Conservation (phyloP, 2,329 filamentous ascomycete genomes). For the Epichloe hybrida region DNA sequence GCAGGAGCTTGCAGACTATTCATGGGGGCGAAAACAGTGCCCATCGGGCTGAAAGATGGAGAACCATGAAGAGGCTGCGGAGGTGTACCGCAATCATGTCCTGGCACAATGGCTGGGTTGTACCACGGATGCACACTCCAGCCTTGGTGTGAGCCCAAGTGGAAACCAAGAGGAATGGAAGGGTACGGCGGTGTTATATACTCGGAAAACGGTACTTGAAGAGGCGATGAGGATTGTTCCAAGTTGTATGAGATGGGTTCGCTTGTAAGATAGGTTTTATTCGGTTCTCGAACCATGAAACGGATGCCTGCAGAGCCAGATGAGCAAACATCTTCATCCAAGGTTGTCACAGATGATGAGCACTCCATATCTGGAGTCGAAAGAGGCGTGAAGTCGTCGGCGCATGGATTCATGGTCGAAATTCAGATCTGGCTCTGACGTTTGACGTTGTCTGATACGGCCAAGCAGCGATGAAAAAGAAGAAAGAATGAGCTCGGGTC, state of each 20-base stretch:
- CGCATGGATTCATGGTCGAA: conserved; percentile 5
- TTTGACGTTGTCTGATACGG: neutral
- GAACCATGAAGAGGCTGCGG: neutral
- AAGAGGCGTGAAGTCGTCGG: conserved; percentile 3
- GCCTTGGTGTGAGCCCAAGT: neutral
- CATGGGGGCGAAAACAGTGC: neutral
- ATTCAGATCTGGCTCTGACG: neutral
- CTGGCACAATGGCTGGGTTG: conserved; percentile 3
- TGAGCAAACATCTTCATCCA: neutral
- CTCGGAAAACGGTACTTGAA: neutral
- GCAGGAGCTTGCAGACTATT: neutral
- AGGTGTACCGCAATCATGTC: conserved; percentile 3
- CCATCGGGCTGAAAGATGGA: neutral
- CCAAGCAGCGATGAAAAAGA: neutral
- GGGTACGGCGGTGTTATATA: neutral
- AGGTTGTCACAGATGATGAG: neutral
- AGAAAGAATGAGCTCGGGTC: neutral
- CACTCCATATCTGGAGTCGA: neutral
- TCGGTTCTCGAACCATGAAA: neutral
- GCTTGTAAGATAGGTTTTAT: neutral
- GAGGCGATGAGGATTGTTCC: neutral
- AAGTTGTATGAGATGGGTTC: neutral
- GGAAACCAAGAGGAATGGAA: neutral
- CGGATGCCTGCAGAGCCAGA: neutral
- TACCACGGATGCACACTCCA: conserved; percentile 4